Base-by-base conservation (phyloP, 78 protist genomes). In the Cyanophora paradoxa region DNA sequence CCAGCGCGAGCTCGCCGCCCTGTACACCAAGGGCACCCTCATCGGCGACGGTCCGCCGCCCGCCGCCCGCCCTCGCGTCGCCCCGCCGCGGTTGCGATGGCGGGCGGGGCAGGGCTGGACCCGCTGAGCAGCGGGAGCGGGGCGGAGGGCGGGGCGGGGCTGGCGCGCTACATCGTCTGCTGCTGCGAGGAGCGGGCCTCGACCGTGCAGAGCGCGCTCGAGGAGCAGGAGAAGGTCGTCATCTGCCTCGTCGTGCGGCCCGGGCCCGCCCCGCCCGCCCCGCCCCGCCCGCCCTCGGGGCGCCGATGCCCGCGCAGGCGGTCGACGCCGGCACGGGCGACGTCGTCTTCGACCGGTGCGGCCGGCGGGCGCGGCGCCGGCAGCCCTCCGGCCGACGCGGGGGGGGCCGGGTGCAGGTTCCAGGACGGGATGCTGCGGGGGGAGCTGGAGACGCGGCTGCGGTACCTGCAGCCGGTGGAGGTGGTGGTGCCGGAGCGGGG, bases 1-100 rank as follows among this genome's bases (percentile, higher is more conserved):
- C 61, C 72, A 61, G 24, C 62, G 94, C 17, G 66, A 77, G 20
- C 88, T 90, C 1, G 37, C 76, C 0, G 80, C 77, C 20, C 56
- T 90, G 3, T 90, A 82, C 67, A 86, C 94, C n/a, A 4, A 63
- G 26, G 61, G 85, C 3, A 89, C 93, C 1, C 56, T 87, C 33
- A 44, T 89, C 2, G 90, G 83, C 24, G 87, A 79, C 16, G 61
- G 33, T 3, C 48, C 68, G 17, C 57, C 57, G 7, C 26, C 26
- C 57, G 24, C 20, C 46, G 46, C 20, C 5, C 46, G 46, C n/a
- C n/a, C n/a, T n/a, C n/a, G n/a, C n/a, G n/a, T n/a, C n/a, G n/a
- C n/a, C n/a, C n/a, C n/a, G n/a, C n/a, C n/a, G n/a, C n/a, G n/a
- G n/a, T n/a, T n/a, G n/a, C n/a, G n/a, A n/a, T n/a, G n/a, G n/a